These are phyloP conservation scores for Colletotrichum navitas DNA, from an alignment of 2,329 filamentous ascomycete genomes.

Conservation along the genomic window DNA sequence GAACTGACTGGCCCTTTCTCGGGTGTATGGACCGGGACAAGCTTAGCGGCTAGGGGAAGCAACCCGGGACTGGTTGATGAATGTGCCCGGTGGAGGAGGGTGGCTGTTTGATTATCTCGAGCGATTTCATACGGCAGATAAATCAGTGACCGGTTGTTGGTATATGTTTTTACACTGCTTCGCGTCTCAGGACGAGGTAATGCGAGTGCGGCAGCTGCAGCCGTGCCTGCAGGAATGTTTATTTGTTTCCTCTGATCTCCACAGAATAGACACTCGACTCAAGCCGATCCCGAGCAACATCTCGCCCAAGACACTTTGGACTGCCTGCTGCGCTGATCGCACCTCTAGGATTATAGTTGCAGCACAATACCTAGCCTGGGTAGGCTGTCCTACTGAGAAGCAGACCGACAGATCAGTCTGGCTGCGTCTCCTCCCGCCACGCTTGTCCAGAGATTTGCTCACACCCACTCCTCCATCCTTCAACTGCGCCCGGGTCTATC, in stretches of 20 bases:
- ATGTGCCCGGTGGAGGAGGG: constrained; percentile 1
- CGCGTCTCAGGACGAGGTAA: neutral
- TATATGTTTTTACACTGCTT: neutral
- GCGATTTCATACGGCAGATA: constrained; percentile 12
- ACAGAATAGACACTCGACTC: neutral
- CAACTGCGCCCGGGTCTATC: constrained; percentile 9
- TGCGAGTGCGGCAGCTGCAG: constrained; percentile 7
- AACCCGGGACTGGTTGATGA: constrained; percentile 6
- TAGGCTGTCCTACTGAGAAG: neutral
- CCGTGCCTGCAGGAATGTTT: constrained; percentile 20
- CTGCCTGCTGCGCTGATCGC: neutral
- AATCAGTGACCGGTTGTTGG: neutral
- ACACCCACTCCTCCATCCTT: neutral
- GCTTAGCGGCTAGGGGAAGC: constrained; percentile 12
- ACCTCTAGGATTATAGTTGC: neutral
- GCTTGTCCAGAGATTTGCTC: neutral
- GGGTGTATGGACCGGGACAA: constrained; percentile 16
- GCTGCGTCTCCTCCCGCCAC: neutral
- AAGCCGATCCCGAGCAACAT: neutral
- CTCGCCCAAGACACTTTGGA: neutral
- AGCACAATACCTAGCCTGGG: neutral
- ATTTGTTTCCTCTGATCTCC: neutral
- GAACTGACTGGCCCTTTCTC: neutral
- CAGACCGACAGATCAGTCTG: neutral
- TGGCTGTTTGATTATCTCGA: neutral